Base-by-base conservation (phyloP, 2,329 filamentous ascomycete species). In the Botryotinia narcissicola region DNA sequence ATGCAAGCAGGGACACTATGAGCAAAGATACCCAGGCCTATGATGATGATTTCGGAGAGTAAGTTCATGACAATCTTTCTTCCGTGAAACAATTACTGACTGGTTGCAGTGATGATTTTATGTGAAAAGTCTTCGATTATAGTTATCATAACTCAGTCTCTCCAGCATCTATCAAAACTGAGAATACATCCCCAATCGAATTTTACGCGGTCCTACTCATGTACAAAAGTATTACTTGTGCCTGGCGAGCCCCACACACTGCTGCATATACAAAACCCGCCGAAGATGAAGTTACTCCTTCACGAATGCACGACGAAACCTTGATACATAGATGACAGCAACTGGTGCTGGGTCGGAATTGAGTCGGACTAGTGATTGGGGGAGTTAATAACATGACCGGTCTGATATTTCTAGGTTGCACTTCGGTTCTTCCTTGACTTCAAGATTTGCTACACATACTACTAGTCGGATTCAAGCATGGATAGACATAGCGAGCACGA, bases 41-140 rank as follows among this genome's bases (percentile, higher is more conserved):
- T 80, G 93, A 93, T 44, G 92, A 94, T 72, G 92, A 93, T 75
- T 93, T 93, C 81, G 95, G 93, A 84, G 95, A 97, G 89, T 93
- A 86, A 87, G 94, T 91, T 68, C 46, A 32, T 57, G 25, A 10
- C 9, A 40, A 40, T 25, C 6, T 9, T 61, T 29, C 18, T 22
- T n/a, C 35, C 7, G 71, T 20, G 54, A 16, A 48, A 20, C 64
- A 46, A 18, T 46, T 73, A 62, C 77, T 82, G 76, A 81, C 69
- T 44, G 6, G 44, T 57, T 51, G 14, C 73, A 92, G 90, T 80
- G 90, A 91, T 78, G 90, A 92, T 82, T 92, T 92, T 79, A 92
- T 92, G 90, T 92, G 88, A 91, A 86, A 74, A 32, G 73, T 57
- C 76, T 64, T 75, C 25, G 20, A 35, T 37, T 63, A n/a, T 57